Evolutionary conservation across 306 rosid species (phyloP).

Genomic region (Ormosia emarginata): DNA sequence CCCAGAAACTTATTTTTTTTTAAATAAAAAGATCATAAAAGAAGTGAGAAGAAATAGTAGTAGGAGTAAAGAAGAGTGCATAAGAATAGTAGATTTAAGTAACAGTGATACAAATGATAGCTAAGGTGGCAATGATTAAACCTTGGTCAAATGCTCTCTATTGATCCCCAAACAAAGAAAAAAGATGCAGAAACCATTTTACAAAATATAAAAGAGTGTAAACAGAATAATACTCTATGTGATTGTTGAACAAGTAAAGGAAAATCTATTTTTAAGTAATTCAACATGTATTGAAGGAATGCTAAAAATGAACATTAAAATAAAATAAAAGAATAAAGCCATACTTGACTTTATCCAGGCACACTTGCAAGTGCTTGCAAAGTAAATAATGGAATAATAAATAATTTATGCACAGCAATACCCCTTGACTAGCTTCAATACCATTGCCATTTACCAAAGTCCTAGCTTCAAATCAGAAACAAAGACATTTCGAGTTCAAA

Average conservation of each 20-base stretch:
- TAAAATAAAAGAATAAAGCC: background rate
- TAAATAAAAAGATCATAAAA: no score
- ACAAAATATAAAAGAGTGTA: background rate
- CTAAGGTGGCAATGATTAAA: no score
- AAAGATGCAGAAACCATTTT: no score
- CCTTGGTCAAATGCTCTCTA: no score
- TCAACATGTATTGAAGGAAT: background rate
- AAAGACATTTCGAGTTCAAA: no score
- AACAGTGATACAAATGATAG: no score
- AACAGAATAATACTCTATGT: background rate
- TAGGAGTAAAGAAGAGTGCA: background rate
- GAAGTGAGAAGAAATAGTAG: background rate
- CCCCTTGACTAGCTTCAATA: no score
- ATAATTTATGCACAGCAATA: slow-evolving; percentile 55
- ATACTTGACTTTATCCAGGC: slow-evolving; percentile 69
- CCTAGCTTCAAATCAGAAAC: no score
- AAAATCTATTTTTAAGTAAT: background rate
- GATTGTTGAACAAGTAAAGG: background rate
- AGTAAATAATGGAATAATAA: slow-evolving; percentile 52
- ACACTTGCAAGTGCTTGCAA: slow-evolving; percentile 53
- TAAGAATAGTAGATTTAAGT: no score
- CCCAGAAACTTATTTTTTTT: background rate
- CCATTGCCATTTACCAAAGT: no score
- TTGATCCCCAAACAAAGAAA: no score
- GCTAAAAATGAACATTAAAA: background rate